These are phyloP conservation scores for Lactarius pseudohatsudake DNA, from an alignment of 768 basidiomycete genomes.

Conservation along the genomic window DNA sequence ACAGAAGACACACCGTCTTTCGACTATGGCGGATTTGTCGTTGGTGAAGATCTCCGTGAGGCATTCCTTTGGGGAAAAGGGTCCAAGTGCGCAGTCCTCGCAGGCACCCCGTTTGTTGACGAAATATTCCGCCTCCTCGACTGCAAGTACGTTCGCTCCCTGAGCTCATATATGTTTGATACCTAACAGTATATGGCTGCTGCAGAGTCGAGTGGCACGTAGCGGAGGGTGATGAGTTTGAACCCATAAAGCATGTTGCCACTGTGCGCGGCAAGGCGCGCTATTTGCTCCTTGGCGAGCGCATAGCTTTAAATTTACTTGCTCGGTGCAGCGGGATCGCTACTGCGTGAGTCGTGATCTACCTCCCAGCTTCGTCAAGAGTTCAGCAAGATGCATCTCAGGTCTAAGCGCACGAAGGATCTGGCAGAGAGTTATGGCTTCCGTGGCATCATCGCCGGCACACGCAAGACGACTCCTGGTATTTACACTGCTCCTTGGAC, in stretches of 20 bases:
- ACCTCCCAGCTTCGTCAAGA: neutral
- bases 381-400: slow-evolving; percentile 34
- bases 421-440: slow-evolving; percentile 77
- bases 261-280: slow-evolving; percentile 89
- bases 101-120: slow-evolving; percentile 93
- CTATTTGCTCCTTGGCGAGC: slow-evolving; percentile 85
- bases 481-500: neutral
- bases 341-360: slow-evolving; percentile 64
- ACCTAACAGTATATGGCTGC: neutral
- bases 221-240: slow-evolving; percentile 77
- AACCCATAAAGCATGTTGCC: slow-evolving; percentile 82
- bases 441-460: slow-evolving; percentile 91
- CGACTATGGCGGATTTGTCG: slow-evolving; percentile 53
- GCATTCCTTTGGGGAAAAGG: slow-evolving; percentile 93
- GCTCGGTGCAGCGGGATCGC: slow-evolving; percentile 97
- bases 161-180: no score
- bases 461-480: slow-evolving; percentile 96
- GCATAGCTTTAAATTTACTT: slow-evolving; percentile 76
- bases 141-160: slow-evolving; percentile 66
- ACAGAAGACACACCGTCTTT: slow-evolving; percentile 94
- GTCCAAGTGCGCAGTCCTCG: slow-evolving; percentile 73
- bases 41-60: slow-evolving; percentile 67
- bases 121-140: slow-evolving; percentile 88
- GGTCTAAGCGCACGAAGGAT: slow-evolving; percentile 81
- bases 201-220: slow-evolving; percentile 93